phyloP scores from a whole-genome alignment of 1,139 yeast species.

The Debaryomyces sp. region DNA sequence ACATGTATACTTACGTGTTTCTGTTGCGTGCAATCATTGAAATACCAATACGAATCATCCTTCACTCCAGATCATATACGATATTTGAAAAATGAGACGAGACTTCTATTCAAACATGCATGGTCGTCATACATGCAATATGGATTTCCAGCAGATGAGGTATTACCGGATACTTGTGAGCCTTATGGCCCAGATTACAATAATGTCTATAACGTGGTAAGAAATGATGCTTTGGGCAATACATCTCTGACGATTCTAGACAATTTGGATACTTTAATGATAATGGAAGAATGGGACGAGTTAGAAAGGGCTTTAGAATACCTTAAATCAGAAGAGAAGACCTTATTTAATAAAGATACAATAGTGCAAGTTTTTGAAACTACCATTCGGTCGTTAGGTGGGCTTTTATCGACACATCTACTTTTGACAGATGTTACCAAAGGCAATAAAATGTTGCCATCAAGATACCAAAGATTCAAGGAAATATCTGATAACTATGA shows the following conservation, averaged over 20 bases:
- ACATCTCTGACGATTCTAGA: constrained; percentile 79
- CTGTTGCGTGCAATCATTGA: neutral
- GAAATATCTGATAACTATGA: constrained; percentile 48
- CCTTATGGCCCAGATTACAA: constrained; percentile 67
- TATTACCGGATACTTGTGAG: constrained; percentile 70
- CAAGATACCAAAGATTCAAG: constrained; percentile 15
- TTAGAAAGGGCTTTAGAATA: constrained; percentile 53
- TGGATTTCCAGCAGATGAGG: constrained; percentile 86
- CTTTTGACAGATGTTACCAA: constrained; percentile 56
- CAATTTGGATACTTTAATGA: constrained; percentile 74
- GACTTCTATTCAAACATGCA: constrained; percentile 67
- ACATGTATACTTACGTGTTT: neutral
- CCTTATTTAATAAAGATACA: constrained; percentile 61
- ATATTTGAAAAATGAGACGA: constrained; percentile 53
- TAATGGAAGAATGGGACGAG: constrained; percentile 63
- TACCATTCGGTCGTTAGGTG: constrained; percentile 78
- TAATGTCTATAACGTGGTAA: constrained; percentile 55
- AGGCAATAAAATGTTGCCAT: constrained; percentile 25
- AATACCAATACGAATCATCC: constrained; percentile 26
- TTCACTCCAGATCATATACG: constrained; percentile 56
- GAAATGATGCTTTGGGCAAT: constrained; percentile 87
- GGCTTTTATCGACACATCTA: constrained; percentile 75
- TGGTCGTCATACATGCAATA: constrained; percentile 69
- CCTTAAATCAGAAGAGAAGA: constrained; percentile 37
- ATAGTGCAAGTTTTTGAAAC: constrained; percentile 87